These are phyloP conservation scores for Nepenthes gracilis DNA, from an alignment of 148 eudicot species.

Conservation along the genomic window DNA sequence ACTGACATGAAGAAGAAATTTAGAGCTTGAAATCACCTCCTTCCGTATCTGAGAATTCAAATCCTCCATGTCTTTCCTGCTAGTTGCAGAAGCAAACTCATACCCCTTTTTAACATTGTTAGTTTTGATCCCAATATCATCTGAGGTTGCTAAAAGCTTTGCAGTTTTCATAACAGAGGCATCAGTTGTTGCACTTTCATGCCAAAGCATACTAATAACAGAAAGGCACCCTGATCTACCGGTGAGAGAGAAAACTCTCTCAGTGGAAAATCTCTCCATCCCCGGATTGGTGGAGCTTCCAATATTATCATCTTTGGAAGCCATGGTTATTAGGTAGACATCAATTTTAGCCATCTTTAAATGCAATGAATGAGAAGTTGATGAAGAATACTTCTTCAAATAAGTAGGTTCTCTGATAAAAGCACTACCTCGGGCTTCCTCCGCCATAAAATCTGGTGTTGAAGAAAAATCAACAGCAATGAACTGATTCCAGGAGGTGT, in stretches of 20 bases:
- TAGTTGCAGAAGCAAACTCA: slow-evolving; percentile 71
- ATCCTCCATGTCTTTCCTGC: slow-evolving; percentile 40
- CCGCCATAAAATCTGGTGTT: slow-evolving; percentile 18
- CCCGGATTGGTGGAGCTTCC: slow-evolving; percentile 12
- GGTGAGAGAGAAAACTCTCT: slow-evolving; percentile 39
- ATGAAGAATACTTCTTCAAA: slow-evolving; percentile 20
- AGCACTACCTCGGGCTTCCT: slow-evolving; percentile 22
- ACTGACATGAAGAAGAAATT: slow-evolving; percentile 42
- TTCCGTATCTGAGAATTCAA: slow-evolving; percentile 28
- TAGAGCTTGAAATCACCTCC: slow-evolving; percentile 65
- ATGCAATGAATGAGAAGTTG: slow-evolving; percentile 45
- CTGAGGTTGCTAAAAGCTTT: slow-evolving; percentile 56
- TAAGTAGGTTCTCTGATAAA: slow-evolving; percentile 13
- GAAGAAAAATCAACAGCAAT: slow-evolving; percentile 59
- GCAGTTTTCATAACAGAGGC: slow-evolving; percentile 62
- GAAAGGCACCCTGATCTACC: slow-evolving; percentile 28
- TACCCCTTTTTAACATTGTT: slow-evolving; percentile 27
- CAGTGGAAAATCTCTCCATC: slow-evolving; percentile 23
- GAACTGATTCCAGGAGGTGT: slow-evolving; percentile 61
- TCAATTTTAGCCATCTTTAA: slow-evolving; percentile 44
- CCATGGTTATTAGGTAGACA: slow-evolving; percentile 31
- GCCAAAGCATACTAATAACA: slow-evolving; percentile 66
- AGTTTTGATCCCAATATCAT: slow-evolving; percentile 30
- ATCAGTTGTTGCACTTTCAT: slow-evolving; percentile 48
- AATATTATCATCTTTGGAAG: slow-evolving; percentile 12